Conservation (phyloP, 306 rosid species). For the Fagus crenata region DNA sequence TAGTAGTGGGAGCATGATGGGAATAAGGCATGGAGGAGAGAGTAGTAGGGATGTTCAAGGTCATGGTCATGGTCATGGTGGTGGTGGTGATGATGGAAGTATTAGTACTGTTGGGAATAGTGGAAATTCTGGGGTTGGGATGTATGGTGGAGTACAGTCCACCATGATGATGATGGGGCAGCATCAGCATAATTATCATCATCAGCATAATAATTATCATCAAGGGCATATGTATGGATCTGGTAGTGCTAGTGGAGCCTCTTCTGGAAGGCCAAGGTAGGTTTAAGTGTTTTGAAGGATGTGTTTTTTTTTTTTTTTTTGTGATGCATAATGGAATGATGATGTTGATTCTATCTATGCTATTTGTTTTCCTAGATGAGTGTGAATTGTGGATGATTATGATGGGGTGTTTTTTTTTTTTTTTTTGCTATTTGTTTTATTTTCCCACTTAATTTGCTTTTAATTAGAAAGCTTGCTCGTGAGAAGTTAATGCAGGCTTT, state of each 20-base stretch:
- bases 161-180: constrained; percentile 49
- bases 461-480: background rate
- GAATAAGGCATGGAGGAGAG: constrained; percentile 3
- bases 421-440: background rate
- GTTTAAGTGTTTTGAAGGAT: background rate
- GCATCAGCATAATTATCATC: constrained; percentile 22
- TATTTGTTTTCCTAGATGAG: background rate
- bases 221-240: constrained; percentile 51
- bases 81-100: background rate
- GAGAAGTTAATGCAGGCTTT: constrained; percentile 1
- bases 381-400: background rate
- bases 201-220: constrained; percentile 23
- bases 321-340: background rate
- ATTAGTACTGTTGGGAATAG: background rate
- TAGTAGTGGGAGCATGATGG: constrained; percentile 5
- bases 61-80: no score
- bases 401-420: background rate
- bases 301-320: constrained; percentile 4
- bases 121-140: constrained; percentile 14
- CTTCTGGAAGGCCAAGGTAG: constrained; percentile 41
- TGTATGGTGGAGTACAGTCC: constrained; percentile 27
- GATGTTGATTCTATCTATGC: background rate
- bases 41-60: background rate
- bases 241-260: constrained; percentile 43
- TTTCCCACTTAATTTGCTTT: background rate